Base-by-base conservation (phyloP, 441 rosid species). In the Gossypium schwendimanii region DNA sequence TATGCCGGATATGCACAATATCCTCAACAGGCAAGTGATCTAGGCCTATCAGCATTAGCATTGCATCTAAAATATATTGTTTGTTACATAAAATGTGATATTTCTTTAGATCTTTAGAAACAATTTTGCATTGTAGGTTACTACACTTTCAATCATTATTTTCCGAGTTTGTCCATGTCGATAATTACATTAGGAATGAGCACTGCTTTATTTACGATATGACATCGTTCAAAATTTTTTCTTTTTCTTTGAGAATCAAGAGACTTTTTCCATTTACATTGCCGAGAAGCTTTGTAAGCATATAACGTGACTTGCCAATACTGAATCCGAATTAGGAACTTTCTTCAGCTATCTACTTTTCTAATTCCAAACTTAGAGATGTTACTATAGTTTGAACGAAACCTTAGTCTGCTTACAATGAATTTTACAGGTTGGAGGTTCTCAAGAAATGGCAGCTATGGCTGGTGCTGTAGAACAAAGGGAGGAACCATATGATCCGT, bases 1-100 rank as follows among this genome's bases (percentile, higher is more conserved):
- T 91, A 94, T 81, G 87, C 92, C 58, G 97, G 97, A 72, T 92
- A 91, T 82, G 78, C 94, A 53, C 98, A 91, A 70, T 90, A 92
- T 83, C 90, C 93, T 17, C 99, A 84, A 79, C 94, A 86, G 89
- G 99, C 83, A 75, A 76, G 72, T 26, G 57, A 23, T 47, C 24
- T 45, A n/a, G 58, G 3, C 69, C 6, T 44, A 64, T n/a, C n/a
- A 12, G 31, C 54, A 62, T 62, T 24, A 12, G 17, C 12, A 26
- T 44, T 67, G 44, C 66, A 59, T 58, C 12, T 44, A 15, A 60
- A 6, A 0, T 28, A 9, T 73, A 50, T 33, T 33, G 15, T 18
- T 36, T 58, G 20, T 23, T n/a, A 8, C 57, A 3, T 36, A 41
- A 58, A 44, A 62, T 50, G 50, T 50, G 31, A 6, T 36, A 36